Evolutionary conservation across 371 early-diverging fungal species (phyloP).

Genomic region (Actinomucor elegans): DNA sequence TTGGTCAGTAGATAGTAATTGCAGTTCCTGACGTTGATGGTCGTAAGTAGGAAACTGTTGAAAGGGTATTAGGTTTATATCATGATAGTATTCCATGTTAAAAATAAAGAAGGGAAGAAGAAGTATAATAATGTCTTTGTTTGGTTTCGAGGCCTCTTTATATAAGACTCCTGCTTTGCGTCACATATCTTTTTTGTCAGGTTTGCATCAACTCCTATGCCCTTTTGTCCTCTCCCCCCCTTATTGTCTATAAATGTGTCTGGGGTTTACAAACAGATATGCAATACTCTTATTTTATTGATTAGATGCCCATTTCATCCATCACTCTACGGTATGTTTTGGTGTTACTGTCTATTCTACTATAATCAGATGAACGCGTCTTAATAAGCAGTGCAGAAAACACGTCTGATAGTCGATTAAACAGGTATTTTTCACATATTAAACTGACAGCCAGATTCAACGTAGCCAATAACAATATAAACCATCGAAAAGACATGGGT

Average conservation of each 20-base stretch:
- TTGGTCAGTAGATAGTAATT: too few species aligned
- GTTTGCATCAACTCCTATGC: too few species aligned
- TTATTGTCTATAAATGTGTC: too few species aligned
- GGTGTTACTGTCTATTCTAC: not conserved
- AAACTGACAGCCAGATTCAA: constrained; percentile 49
- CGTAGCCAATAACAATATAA: constrained; percentile 46
- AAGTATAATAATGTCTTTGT: constrained; percentile 5
- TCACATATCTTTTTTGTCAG: too few species aligned
- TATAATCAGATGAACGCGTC: not conserved
- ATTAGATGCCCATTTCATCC: constrained; percentile 43
- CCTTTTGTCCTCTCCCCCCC: not conserved
- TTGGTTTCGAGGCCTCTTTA: too few species aligned
- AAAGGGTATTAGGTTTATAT: not conserved
- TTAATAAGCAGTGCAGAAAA: constrained; percentile 1
- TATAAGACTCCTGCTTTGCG: too few species aligned
- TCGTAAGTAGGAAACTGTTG: too few species aligned
- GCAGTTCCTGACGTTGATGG: not conserved
- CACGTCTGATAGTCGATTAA: constrained; percentile 24
- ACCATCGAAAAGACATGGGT: constrained; percentile 48
- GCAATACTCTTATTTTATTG: too few species aligned
- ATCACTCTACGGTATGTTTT: constrained; percentile 52
- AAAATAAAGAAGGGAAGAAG: not conserved
- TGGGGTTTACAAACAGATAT: too few species aligned
- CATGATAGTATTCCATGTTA: not conserved
- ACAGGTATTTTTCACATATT: constrained; percentile 56